Evolutionary conservation across 2,329 filamentous ascomycete genomes (phyloP), one percentile per base, ranked within the genome.

Genomic region (Colletotrichum scovillei): DNA sequence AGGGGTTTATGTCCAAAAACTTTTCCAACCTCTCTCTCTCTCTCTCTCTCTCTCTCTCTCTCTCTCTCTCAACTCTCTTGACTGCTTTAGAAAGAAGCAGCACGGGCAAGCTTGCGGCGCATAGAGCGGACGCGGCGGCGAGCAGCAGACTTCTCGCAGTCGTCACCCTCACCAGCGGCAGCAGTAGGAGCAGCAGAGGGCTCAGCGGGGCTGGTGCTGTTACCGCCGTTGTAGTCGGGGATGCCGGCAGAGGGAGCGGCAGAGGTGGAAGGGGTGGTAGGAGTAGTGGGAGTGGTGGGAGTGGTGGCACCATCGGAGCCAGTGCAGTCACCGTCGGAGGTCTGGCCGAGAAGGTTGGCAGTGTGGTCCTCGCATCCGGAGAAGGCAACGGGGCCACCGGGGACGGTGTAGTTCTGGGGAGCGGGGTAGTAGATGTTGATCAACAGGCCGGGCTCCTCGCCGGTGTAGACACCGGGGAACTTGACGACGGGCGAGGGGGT

Each of bases 251-350:
- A 73, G 55, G 77, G 62, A 32, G 67, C 42, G 35, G 76, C n/a
- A 14, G 66, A 22, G 26, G 24, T 64, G 5, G 69, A 62, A 8
- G 65, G 65, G 6, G 38, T 26, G 26, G 64, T 9, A 63, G 63
- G 55, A 12, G 67, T 46, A 24, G 63, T 57, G 28, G 70, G 62
- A 55, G 35, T 59, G 6, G 70, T 38, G 9, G 74, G 69, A 55
- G 57, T 68, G 73, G 57, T 74, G 62, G 74, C 68, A 1, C 63
- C 75, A 63, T 67, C 72, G 57, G 63, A 72, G 49, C 74, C 74
- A 9, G 81, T 82, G 80, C 81, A 83, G 78, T 83, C 81, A 58
- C 81, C 81, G 42, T 83, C 81, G 63, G 73, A 78, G 26, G 76
- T 60, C 78, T 79, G 77, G 14, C 80, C 81, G 30, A 74, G 76